Evolutionary conservation across 768 basidiomycete genomes (phyloP).

Genomic region (Scleroderma bovista): DNA sequence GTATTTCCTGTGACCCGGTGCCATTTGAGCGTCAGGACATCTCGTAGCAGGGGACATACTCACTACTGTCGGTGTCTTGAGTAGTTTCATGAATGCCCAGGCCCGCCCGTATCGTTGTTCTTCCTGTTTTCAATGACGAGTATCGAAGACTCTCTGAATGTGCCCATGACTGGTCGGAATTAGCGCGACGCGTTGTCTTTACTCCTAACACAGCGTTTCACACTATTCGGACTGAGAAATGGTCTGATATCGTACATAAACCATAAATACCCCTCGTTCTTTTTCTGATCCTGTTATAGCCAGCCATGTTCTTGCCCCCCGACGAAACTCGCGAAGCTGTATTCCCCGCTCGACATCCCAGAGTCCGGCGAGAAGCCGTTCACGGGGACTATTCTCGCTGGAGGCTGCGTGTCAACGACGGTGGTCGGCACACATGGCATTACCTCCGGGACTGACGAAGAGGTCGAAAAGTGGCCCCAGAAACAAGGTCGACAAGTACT

Average conservation of each 20-base stretch:
- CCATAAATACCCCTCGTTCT: neutral
- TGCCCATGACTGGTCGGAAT: slow-evolving; percentile 37
- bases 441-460: slow-evolving; percentile 65
- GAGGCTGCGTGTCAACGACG: slow-evolving; percentile 69
- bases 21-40: slow-evolving; percentile 3
- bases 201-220: too few relatives aligned
- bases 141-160: slow-evolving; percentile 76
- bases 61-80: slow-evolving; percentile 73
- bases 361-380: slow-evolving; percentile 50
- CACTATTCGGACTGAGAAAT: neutral
- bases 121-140: slow-evolving; percentile 76
- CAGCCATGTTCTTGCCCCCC: slow-evolving; percentile 14
- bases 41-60: slow-evolving; percentile 26
- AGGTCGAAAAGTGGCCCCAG: slow-evolving; percentile 67
- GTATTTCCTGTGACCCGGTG: slow-evolving; percentile 53
- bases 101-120: slow-evolving; percentile 67
- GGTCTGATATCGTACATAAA: neutral
- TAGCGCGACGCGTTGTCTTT: slow-evolving; percentile 9
- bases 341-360: slow-evolving; percentile 47
- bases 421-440: slow-evolving; percentile 83
- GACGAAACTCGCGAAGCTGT: slow-evolving; percentile 24
- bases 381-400: slow-evolving; percentile 78
- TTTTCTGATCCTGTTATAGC: neutral
- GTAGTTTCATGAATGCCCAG: slow-evolving; percentile 75
- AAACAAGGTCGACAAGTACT: slow-evolving; percentile 79